These are phyloP conservation scores for Albugo laibachii DNA, from an alignment of 352 stramenopile genomes.

Conservation along the genomic window DNA sequence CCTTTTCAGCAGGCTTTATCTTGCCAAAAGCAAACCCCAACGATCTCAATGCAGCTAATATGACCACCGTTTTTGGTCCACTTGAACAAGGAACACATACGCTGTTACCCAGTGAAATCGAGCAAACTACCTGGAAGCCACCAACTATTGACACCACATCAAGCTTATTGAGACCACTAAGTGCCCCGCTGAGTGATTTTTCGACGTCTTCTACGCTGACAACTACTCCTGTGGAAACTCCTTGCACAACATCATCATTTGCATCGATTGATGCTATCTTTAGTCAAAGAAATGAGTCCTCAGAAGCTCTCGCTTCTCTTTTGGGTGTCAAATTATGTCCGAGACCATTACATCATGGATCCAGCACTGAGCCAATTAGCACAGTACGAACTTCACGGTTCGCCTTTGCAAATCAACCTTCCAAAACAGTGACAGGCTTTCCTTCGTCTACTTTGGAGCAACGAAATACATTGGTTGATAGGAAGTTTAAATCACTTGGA, in stretches of 20 bases:
- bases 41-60: no score
- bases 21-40: no score
- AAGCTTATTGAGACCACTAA: no score
- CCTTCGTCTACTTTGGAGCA: not conserved
- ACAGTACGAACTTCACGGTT: constrained; percentile 50
- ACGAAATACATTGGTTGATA: no score
- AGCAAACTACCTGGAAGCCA: no score
- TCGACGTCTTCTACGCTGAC: no score
- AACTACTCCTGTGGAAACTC: not conserved
- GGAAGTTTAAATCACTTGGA: no score
- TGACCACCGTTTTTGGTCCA: no score
- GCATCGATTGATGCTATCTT: constrained; percentile 72
- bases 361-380: constrained; percentile 8
- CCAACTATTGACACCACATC: no score
- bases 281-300: constrained; percentile 47
- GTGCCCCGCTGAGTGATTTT: not conserved
- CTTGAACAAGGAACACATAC: no score
- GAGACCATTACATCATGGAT: constrained; percentile 19
- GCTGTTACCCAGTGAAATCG: no score
- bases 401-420: constrained; percentile 47
- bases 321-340: constrained; percentile 33
- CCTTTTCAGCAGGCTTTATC: no score
- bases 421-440: not conserved
- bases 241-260: constrained; percentile 20
- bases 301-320: constrained; percentile 40